These are phyloP conservation scores for Stylonectria norvegica DNA, from an alignment of 2,329 filamentous ascomycete genomes.

Conservation along the genomic window DNA sequence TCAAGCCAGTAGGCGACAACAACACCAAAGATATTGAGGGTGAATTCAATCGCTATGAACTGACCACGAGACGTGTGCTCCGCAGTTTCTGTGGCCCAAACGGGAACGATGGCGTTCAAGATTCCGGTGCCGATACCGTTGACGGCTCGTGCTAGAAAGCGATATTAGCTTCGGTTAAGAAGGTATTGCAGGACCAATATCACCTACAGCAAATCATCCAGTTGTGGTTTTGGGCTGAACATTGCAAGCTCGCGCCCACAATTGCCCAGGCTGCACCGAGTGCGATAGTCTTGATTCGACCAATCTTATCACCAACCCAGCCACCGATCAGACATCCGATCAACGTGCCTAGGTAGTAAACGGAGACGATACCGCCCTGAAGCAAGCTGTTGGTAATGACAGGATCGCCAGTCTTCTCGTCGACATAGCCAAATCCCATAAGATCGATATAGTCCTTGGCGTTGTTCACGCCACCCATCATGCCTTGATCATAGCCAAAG, in stretches of 20 bases:
- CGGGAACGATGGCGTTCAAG: constrained; percentile 65
- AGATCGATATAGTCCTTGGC: constrained; percentile 17
- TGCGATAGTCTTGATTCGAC: constrained; percentile 19
- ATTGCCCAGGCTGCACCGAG: constrained; percentile 16
- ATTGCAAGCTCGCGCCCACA: constrained; percentile 12
- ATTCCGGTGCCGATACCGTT: constrained; percentile 59
- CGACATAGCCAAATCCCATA: constrained; percentile 23
- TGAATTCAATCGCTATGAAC: constrained; percentile 64
- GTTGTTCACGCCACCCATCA: constrained; percentile 23
- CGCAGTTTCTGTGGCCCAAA: constrained; percentile 68
- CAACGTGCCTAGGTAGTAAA: constrained; percentile 24
- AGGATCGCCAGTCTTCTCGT: constrained; percentile 14
- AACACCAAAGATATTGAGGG: constrained; percentile 28
- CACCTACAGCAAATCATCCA: constrained; percentile 40
- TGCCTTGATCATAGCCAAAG: constrained; percentile 22
- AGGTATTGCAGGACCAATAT: neutral
- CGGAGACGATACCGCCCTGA: constrained; percentile 22
- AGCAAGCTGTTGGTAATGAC: constrained; percentile 19
- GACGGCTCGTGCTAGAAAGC: constrained; percentile 22
- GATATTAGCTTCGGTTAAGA: neutral
- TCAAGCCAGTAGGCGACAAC: constrained; percentile 55
- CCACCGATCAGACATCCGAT: constrained; percentile 19
- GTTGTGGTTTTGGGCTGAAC: constrained; percentile 14
- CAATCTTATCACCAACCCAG: constrained; percentile 18
- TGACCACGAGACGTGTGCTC: constrained; percentile 65